These are phyloP conservation scores for Austroboletus eburneus DNA, from an alignment of 768 basidiomycete species.

Conservation along the genomic window DNA sequence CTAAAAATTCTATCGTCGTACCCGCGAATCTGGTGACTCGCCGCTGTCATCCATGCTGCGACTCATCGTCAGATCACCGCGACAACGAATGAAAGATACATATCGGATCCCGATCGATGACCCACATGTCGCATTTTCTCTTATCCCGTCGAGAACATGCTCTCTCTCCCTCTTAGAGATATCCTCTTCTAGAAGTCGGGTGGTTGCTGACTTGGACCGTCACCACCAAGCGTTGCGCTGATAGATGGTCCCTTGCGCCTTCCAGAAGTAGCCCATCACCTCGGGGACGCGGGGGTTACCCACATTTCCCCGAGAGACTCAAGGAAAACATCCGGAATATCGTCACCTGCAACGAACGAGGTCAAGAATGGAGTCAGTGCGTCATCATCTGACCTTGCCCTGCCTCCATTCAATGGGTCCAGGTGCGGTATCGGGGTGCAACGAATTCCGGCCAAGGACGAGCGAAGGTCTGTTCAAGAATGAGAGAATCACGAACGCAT, in stretches of 20 bases:
- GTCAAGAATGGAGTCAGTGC: slow-evolving; percentile 10
- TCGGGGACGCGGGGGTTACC: slow-evolving; percentile 25
- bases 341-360: neutral
- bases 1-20: slow-evolving; percentile 4
- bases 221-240: slow-evolving; percentile 7
- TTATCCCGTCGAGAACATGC: neutral
- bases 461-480: slow-evolving; percentile 15
- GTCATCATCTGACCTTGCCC: slow-evolving; percentile 7
- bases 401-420: neutral
- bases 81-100: neutral
- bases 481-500: slow-evolving; percentile 13
- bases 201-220: slow-evolving; percentile 6
- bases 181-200: neutral
- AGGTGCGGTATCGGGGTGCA: neutral
- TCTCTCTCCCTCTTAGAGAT: neutral
- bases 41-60: neutral
- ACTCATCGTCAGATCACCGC: neutral
- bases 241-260: slow-evolving; percentile 9
- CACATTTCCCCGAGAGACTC: slow-evolving; percentile 12
- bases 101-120: neutral
- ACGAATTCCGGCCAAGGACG: slow-evolving; percentile 19
- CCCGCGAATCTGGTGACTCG: neutral
- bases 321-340: neutral
- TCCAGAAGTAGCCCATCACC: slow-evolving; percentile 31
- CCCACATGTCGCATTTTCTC: neutral